Evolutionary conservation across 2,329 filamentous ascomycete genomes (phyloP), one percentile per base, ranked within the genome.

Genomic region (Colletotrichum simmondsii): DNA sequence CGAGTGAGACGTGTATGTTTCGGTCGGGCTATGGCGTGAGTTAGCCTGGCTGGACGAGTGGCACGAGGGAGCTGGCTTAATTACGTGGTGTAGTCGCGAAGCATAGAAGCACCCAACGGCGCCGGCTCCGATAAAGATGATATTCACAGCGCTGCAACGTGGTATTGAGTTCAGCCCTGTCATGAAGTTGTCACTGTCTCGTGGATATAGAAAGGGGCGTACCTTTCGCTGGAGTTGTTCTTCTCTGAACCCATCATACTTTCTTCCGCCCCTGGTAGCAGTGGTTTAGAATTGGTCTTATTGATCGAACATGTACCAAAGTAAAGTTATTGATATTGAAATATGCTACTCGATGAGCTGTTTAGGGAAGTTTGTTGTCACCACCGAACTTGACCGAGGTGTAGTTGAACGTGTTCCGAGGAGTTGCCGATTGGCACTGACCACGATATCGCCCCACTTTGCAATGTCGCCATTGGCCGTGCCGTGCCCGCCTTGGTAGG

Each of bases 101-200:
- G 91, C 92, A 77, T 93, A 94, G 83, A 94, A 94, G 68, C 91
- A 92, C 68, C 92, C 92, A 54, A 94, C 91, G 73, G 92, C 92
- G 75, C 92, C 92, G 26, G 92, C 92, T 78, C 92, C 92, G 71
- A 93, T 88, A 76, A 94, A 91, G 69, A 93, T 86, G 68, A 93
- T 84, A 75, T 91, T 87, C 30, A 87, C 83, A n/a, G 85, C 82
- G 75, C 84, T 87, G 72, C 16, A 37, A 11, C 2, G 16, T 11
- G 16, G 22, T 46, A 19, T 37, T 22, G 37, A 19, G 19, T 28
- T 60, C 16, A 52, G n/a, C 14, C 22, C 53, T 19, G 26, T 28
- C 30, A 37, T 49, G 26, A 28, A n/a, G 22, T 16, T 28, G n/a
- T 10, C 35, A 32, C 42, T 4, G 5, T 16, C 32, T 37, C 19